Base-by-base conservation (phyloP, 2,329 filamentous ascomycete species). In the Neopestalotiopsis clavispora region DNA sequence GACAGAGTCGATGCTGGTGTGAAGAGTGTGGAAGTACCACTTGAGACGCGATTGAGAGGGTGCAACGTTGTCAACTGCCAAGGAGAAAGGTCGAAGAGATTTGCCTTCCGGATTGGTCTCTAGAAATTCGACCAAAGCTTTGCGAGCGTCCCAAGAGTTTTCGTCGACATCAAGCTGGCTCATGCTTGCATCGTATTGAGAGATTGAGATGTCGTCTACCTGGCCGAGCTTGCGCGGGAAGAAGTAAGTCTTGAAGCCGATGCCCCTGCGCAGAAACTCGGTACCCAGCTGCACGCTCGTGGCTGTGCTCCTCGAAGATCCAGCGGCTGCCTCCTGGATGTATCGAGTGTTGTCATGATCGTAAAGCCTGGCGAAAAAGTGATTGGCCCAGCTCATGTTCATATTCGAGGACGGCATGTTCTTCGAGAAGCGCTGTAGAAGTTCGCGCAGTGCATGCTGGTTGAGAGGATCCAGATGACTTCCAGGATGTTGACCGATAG, bases 1-100 rank as follows among this genome's bases (percentile, higher is more conserved):
- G 23, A 71, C 65, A 17, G 59, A 67, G 13, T 59, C 42, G 67
- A 71, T 68, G 57, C 69, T 71, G 3, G 70, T 70, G 67, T 66
- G 64, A 9, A 67, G 12, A 14, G 59, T 17, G 32, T 14, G 10
- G 30, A 69, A 67, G 68, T 71, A 71, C 62, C 56, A 61, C 70
- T 71, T 69, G 17, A 71, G 38, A 17, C 68, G 68, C 59, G 67
- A 63, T 49, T 65, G 60, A 10, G 32, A 30, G 3, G 66, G 66
- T 13, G 5, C 34, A 3, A 66, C 38, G 56, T 64, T 65, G 42
- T 71, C 70, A 9, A 71, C 67, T 63, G 52, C 70, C 23, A 71
- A 49, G 52, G 23, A 61, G 69, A 68, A 68, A 28, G 69, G 69
- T 17, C 42, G 45, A n/a, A 71, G 38, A 9, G 32, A 42, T 32